Percentiles rank a stretch among this genome's conserved stretches.
Conservation (phyloP, 305 asterid genomes). For the Nicotiana rustica region DNA sequence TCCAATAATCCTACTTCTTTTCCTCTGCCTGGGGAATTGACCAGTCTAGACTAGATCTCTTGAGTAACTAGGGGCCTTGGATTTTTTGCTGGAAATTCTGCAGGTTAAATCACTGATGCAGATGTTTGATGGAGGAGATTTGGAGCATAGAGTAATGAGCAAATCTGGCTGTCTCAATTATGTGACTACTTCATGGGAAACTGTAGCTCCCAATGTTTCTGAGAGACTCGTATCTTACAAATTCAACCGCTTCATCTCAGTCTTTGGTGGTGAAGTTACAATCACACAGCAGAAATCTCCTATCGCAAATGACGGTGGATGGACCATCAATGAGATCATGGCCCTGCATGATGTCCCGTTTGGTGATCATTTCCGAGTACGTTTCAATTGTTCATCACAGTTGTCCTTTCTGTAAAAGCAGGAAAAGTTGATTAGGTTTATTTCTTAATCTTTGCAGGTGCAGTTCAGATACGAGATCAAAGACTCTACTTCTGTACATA, state of each 20-base stretch:
- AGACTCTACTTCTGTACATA: conserved; percentile 49
- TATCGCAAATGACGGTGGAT: conserved; percentile 56
- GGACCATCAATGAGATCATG: conserved; percentile 73
- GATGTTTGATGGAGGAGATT: conserved; percentile 81
- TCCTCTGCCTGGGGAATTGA: not conserved
- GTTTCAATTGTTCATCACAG: conserved; percentile 35
- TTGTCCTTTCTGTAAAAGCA: not conserved
- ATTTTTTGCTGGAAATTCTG: conserved; percentile 27
- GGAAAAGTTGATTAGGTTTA: not conserved
- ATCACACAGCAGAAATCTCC: conserved; percentile 70
- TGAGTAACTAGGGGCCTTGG: conserved; percentile 1
- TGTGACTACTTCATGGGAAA: conserved; percentile 66
- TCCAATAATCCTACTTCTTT: not conserved
- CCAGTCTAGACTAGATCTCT: conserved; percentile 3
- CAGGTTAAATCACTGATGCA: conserved; percentile 70
- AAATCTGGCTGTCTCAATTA: conserved; percentile 81
- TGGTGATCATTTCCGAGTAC: conserved; percentile 73
- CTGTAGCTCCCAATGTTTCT: conserved; percentile 44
- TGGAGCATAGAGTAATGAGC: conserved; percentile 80
- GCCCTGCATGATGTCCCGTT: conserved; percentile 77
- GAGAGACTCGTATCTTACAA: conserved; percentile 74
- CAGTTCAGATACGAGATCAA: conserved; percentile 63
- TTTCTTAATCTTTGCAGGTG: conserved; percentile 55
- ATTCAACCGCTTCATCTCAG: conserved; percentile 67
- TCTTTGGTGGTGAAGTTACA: conserved; percentile 83